These are phyloP conservation scores for Pythium myriotylum DNA, from an alignment of 352 stramenopile genomes.

Conservation along the genomic window DNA sequence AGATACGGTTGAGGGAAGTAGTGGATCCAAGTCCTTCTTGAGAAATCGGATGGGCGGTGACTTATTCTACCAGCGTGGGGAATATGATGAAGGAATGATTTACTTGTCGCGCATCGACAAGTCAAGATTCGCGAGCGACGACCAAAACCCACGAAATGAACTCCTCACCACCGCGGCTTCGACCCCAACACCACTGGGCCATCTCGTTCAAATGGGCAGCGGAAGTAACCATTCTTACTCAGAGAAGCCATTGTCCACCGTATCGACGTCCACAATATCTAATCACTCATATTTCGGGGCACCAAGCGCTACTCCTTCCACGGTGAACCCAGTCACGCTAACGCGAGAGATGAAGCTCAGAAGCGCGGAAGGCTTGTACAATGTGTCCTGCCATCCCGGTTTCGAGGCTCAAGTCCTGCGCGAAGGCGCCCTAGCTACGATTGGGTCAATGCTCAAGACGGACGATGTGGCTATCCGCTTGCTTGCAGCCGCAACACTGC, in stretches of 20 bases:
- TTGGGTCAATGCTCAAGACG: constrained; percentile 64
- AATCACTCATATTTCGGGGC: too few species aligned
- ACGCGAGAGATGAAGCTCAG: constrained; percentile 78
- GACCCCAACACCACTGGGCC: constrained; percentile 46
- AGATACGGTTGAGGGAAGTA: constrained; percentile 5
- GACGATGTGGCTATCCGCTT: constrained; percentile 70
- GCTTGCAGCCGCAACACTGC: constrained; percentile 69
- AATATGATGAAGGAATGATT: constrained; percentile 86
- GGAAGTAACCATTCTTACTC: constrained; percentile 13
- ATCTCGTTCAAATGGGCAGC: constrained; percentile 46
- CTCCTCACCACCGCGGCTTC: constrained; percentile 48
- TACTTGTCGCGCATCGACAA: constrained; percentile 84
- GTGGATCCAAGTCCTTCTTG: constrained; percentile 22
- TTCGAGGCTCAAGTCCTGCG: constrained; percentile 75
- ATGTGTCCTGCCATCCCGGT: constrained; percentile 73
- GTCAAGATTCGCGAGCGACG: constrained; percentile 60
- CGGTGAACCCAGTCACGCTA: constrained; percentile 23
- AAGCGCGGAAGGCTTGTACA: constrained; percentile 76
- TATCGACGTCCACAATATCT: background rate
- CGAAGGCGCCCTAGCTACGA: constrained; percentile 63
- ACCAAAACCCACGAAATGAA: constrained; percentile 56
- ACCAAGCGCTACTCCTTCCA: background rate
- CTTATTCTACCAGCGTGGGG: constrained; percentile 84
- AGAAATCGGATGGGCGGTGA: constrained; percentile 54
- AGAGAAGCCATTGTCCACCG: background rate